Base-by-base conservation (phyloP, 169 alveolate genomes). In the Plasmodium relictum region DNA sequence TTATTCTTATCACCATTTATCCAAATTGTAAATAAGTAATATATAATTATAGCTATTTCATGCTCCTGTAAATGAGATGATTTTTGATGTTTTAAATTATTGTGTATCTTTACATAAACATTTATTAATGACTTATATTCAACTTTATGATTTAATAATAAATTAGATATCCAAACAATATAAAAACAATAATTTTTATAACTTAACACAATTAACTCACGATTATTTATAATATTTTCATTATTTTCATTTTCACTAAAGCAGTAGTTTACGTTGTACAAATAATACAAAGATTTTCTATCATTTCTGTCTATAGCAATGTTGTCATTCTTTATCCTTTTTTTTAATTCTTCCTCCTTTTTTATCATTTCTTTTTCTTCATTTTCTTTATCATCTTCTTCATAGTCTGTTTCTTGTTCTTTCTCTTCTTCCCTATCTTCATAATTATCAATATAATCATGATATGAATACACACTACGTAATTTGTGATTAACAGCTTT, bases 1-100 rank as follows among this genome's bases (percentile, higher is more conserved):
- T 45, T 72, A 44, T 86, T 86, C 39, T 71, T 72, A 52, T 69
- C 87, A 18, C 88, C 92, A n/a, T 86, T 86, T 0, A 86, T 70
- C 92, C 92, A 86, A 56, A 86, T 45, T 12, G 92, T 86, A 61
- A 86, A 86, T 61, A 86, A 41, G 39, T 71, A 86, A 73, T 86
- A 86, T 7, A 86, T 31, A 20, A 86, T 71, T 8, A 86, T 39
- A 0, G 80, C 54, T 18, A 86, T 86, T 71, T 86, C 92, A 37
- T 69, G 74, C 14, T 72, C 87, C 44, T 69, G 78, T 41, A 86
- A 22, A 12, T 70, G 62, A 0, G 92, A 69, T 0, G 76, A 54
- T 61, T 59, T 69, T 74, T 71, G 61, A 52, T 71, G 80, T 52
- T 71, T 71, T 4, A 72, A 3, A 63, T 37, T 86, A 39, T 73